These are phyloP conservation scores for Gracilaria gracilis DNA, from an alignment of 23 red algal genomes.

Conservation along the genomic window DNA sequence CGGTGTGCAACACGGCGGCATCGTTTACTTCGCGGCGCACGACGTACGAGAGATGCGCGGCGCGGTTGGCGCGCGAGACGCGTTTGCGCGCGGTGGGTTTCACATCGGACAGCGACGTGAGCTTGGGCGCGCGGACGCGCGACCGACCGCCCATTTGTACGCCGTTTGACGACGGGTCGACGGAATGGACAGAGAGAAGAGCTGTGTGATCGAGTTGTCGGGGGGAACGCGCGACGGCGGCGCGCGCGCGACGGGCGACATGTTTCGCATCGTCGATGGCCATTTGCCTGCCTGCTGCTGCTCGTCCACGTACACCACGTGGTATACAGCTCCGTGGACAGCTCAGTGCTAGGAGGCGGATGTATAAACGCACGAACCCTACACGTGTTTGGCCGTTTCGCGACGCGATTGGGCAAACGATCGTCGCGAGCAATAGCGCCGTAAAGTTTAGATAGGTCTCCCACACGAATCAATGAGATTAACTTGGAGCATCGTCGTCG, in stretches of 20 bases:
- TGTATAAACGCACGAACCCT: neutral
- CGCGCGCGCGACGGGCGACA: too few species aligned
- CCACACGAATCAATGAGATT: too few species aligned
- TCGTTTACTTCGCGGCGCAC: conserved; percentile 17
- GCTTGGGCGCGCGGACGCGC: conserved; percentile 2
- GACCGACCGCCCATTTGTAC: conserved; percentile 1
- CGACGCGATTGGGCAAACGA: neutral
- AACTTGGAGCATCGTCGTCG: too few species aligned
- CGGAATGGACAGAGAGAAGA: too few species aligned
- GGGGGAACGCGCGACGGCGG: too few species aligned
- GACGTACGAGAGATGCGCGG: neutral
- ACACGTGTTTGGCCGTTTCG: neutral
- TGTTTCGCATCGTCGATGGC: too few species aligned
- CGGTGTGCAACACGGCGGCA: conserved; percentile 62
- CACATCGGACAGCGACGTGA: neutral
- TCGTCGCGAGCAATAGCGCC: neutral
- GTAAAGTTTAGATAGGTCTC: too few species aligned
- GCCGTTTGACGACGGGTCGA: too few species aligned
- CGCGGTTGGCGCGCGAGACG: conserved; percentile 8
- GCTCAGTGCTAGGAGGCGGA: conserved; percentile 2
- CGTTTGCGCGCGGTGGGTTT: conserved; percentile 22
- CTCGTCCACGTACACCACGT: too few species aligned
- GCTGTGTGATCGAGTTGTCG: too few species aligned
- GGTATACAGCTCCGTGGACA: too few species aligned
- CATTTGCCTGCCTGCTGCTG: too few species aligned